phyloP scores from a whole-genome alignment of 164 flowering plant species.

The Santalum album region DNA sequence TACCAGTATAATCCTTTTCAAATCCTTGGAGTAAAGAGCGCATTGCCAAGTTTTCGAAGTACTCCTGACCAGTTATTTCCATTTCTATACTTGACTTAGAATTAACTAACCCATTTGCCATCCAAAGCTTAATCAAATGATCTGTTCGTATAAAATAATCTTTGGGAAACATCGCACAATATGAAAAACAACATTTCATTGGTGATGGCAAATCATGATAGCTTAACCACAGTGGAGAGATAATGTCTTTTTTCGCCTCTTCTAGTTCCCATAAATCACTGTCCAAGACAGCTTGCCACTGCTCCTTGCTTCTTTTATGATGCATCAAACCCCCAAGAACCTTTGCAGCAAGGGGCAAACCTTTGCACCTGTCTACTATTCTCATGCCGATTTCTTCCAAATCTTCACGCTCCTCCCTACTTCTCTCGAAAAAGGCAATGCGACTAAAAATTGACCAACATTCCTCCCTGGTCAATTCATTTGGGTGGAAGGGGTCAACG shows the following conservation, averaged over 20 bases:
- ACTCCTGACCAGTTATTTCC: not conserved
- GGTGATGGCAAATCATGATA: not conserved
- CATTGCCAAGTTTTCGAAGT: not conserved
- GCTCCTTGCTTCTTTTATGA: too few species aligned
- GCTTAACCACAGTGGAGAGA: too few species aligned
- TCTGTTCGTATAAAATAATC: not conserved
- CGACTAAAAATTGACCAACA: not conserved
- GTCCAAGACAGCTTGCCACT: not conserved
- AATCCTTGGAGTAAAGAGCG: slow-evolving; percentile 5
- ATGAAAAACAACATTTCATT: not conserved
- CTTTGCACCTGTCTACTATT: too few species aligned
- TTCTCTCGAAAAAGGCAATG: not conserved
- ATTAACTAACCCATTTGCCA: not conserved
- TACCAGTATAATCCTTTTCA: slow-evolving; percentile 1
- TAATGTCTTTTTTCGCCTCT: not conserved
- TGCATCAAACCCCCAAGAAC: too few species aligned
- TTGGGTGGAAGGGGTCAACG: not conserved
- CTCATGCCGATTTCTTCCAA: too few species aligned
- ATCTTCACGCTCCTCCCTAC: not conserved
- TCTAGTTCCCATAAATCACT: not conserved
- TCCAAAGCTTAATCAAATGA: not conserved
- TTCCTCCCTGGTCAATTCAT: not conserved
- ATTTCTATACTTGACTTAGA: not conserved
- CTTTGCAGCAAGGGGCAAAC: too few species aligned
- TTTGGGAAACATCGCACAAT: slow-evolving; percentile 3